phyloP scores from a whole-genome alignment of 163 green algal genomes.

The Coccomyxa subellipsoidea region DNA sequence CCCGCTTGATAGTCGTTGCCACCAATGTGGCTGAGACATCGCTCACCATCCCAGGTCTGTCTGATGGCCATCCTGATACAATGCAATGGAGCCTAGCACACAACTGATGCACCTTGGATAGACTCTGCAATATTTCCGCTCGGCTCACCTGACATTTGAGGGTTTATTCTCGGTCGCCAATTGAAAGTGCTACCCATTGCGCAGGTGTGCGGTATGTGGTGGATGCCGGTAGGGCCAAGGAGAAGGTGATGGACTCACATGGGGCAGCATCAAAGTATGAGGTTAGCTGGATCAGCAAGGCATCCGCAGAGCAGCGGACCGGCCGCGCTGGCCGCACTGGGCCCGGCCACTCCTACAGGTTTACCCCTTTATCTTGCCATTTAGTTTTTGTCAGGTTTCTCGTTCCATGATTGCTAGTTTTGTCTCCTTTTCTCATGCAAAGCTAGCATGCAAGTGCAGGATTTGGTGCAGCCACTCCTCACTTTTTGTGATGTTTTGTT shows the following conservation, averaged over 20 bases:
- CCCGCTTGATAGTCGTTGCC: conserved; percentile 83
- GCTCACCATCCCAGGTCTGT: conserved; percentile 90
- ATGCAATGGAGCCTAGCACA: not conserved
- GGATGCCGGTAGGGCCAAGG: conserved; percentile 85
- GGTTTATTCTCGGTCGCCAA: too few relatives aligned
- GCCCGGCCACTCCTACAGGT: conserved; percentile 92
- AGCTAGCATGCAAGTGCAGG: too few relatives aligned
- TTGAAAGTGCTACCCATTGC: too few relatives aligned
- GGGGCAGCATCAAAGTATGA: conserved; percentile 58
- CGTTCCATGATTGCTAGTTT: not conserved
- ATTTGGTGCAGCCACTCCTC: not conserved
- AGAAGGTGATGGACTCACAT: conserved; percentile 68
- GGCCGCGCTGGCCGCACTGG: conserved; percentile 87
- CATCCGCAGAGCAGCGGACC: conserved; percentile 82
- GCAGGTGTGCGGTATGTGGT: conserved; percentile 87
- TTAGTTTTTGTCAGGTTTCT: not conserved
- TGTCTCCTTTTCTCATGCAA: not conserved
- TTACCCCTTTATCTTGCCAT: too few relatives aligned
- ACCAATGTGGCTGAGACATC: conserved; percentile 98
- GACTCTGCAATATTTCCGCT: too few relatives aligned
- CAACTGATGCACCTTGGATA: too few relatives aligned
- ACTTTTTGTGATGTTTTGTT: not conserved
- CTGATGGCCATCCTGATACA: not conserved
- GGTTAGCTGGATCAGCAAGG: conserved; percentile 81
- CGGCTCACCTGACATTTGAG: too few relatives aligned